Evolutionary conservation across 176 grass and related monocot genomes (phyloP).

Genomic region (Oryza rufipogon): DNA sequence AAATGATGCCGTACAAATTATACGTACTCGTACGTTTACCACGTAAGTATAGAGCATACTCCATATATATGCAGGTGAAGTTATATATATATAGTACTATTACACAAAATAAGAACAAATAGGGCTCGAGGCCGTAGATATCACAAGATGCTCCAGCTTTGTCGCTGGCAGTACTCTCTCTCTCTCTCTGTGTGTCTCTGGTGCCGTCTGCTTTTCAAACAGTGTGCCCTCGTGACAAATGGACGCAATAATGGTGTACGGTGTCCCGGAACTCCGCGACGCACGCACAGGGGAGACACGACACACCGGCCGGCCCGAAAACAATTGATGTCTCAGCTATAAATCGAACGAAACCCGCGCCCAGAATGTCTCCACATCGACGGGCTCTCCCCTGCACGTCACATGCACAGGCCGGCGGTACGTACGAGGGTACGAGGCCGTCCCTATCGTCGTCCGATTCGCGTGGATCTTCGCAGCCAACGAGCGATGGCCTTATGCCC

Average conservation of each 20-base stretch:
- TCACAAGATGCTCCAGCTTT: not conserved
- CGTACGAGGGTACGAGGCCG: not conserved
- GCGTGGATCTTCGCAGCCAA: not conserved
- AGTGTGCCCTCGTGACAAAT: slow-evolving; percentile 4
- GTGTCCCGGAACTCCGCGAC: not conserved
- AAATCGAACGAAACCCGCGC: slow-evolving; percentile 1
- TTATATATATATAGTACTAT: no score
- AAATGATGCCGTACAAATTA: no score
- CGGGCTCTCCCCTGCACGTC: not conserved
- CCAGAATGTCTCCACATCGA: not conserved
- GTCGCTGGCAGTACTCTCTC: no score
- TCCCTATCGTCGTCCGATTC: not conserved
- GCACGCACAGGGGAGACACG: not conserved
- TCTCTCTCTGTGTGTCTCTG: not conserved
- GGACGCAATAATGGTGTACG: not conserved
- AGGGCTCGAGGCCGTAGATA: not conserved
- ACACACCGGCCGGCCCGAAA: not conserved
- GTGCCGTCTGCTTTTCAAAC: not conserved
- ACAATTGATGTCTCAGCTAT: slow-evolving; percentile 30
- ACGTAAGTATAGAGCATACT: no score
- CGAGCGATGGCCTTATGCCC: not conserved
- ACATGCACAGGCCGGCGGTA: not conserved
- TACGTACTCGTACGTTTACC: not conserved
- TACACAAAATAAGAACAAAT: no score
- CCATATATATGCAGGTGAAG: no score